These are phyloP conservation scores for Podaxis rugospora DNA, from an alignment of 768 basidiomycete genomes.

Conservation along the genomic window DNA sequence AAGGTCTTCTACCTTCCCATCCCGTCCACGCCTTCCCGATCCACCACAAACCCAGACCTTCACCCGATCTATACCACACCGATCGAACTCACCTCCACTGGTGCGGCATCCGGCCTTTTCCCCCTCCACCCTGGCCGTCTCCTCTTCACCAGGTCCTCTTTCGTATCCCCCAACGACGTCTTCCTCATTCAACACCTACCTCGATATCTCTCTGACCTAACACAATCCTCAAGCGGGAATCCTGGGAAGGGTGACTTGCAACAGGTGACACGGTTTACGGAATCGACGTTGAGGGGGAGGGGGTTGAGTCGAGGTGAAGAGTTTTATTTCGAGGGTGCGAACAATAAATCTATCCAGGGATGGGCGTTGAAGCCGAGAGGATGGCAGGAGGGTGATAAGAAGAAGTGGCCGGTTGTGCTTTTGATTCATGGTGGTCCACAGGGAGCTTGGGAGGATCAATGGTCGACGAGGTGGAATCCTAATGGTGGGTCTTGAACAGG, in stretches of 20 bases:
- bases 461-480: slow-evolving; percentile 92
- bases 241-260: slow-evolving; percentile 19
- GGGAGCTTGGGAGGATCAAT: slow-evolving; percentile 85
- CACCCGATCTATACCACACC: slow-evolving; percentile 47
- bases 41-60: slow-evolving; percentile 49
- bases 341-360: slow-evolving; percentile 73
- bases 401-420: slow-evolving; percentile 77
- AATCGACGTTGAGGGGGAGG: slow-evolving; percentile 51
- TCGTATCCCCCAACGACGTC: slow-evolving; percentile 77
- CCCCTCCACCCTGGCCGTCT: slow-evolving; percentile 56
- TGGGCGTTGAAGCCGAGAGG: slow-evolving; percentile 82
- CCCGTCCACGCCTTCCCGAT: slow-evolving; percentile 53
- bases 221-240: not conserved
- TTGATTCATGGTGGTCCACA: slow-evolving; percentile 85
- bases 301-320: slow-evolving; percentile 62
- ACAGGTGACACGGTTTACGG: slow-evolving; percentile 68
- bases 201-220: slow-evolving; percentile 2
- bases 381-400: slow-evolving; percentile 57
- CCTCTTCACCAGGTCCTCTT: slow-evolving; percentile 68
- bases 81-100: slow-evolving; percentile 50
- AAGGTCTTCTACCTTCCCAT: slow-evolving; percentile 72
- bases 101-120: slow-evolving; percentile 59
- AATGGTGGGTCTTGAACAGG: slow-evolving; percentile 43
- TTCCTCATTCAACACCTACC: slow-evolving; percentile 53
- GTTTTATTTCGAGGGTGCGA: slow-evolving; percentile 87